phyloP scores from a whole-genome alignment of 2,329 filamentous ascomycete genomes.

The Apiospora rasikravindrae region DNA sequence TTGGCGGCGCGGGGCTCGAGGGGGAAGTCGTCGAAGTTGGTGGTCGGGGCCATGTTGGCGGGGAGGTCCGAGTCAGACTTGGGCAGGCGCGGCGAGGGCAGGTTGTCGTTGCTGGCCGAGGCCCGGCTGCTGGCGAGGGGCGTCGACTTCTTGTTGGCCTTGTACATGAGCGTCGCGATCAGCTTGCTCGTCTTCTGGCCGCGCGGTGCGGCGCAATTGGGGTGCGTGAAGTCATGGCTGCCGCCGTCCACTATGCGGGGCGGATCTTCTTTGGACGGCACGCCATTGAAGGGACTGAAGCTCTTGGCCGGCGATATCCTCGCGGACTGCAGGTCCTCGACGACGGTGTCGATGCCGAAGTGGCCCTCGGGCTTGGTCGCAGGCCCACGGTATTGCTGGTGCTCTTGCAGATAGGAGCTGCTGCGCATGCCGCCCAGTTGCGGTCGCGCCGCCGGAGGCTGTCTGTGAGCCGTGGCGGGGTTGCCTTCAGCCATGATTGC shows the following conservation, averaged over 20 bases:
- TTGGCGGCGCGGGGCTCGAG: constrained; percentile 60
- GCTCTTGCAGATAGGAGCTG: constrained; percentile 66
- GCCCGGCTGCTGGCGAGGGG: constrained; percentile 25
- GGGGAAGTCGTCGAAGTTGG: constrained; percentile 62
- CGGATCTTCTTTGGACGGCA: constrained; percentile 63
- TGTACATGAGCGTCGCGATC: constrained; percentile 70
- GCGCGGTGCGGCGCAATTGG: constrained; percentile 61
- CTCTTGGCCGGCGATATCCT: constrained; percentile 47
- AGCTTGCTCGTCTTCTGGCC: constrained; percentile 57
- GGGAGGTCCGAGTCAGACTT: constrained; percentile 50
- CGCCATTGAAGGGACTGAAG: constrained; percentile 60
- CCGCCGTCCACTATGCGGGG: constrained; percentile 67
- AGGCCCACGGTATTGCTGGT: constrained; percentile 67
- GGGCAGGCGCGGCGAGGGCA: constrained; percentile 43
- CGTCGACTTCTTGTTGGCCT: constrained; percentile 39
- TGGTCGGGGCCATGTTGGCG: constrained; percentile 64
- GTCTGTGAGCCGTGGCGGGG: constrained; percentile 9
- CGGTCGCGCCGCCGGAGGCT: constrained; percentile 41
- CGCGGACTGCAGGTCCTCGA: constrained; percentile 57
- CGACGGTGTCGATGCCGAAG: constrained; percentile 69
- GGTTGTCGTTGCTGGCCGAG: constrained; percentile 36
- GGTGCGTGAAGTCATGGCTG: constrained; percentile 66
- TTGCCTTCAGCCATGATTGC: constrained; percentile 15
- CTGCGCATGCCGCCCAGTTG: constrained; percentile 60
- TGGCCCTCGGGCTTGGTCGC: constrained; percentile 55